Conservation (phyloP, 2,329 filamentous ascomycete genomes). For the Berkeleyomyces basicola region DNA sequence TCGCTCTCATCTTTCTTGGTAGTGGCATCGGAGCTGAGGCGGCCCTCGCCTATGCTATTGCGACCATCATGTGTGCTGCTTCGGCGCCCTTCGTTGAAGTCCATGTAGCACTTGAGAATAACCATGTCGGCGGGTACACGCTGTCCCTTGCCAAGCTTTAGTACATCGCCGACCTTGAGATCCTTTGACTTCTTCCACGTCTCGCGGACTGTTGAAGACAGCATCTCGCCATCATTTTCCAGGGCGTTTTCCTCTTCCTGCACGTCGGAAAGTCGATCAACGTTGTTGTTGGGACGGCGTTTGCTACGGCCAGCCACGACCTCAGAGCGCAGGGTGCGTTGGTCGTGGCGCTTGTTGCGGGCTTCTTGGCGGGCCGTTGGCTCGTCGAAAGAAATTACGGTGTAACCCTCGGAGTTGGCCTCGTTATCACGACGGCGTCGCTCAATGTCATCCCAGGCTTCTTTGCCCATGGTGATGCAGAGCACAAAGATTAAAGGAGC, state of each 20-base stretch:
- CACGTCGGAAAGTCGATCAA: conserved; percentile 40
- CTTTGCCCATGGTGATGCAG: conserved; percentile 82
- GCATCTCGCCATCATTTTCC: conserved; percentile 27
- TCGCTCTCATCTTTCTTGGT: conserved; percentile 21
- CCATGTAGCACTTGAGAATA: conserved; percentile 59
- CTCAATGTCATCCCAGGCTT: conserved; percentile 85
- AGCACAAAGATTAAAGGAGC: conserved; percentile 85
- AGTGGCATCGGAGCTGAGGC: conserved; percentile 16
- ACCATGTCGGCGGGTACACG: conserved; percentile 88
- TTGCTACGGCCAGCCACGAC: conserved; percentile 16
- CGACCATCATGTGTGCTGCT: no score
- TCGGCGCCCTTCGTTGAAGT: not conserved
- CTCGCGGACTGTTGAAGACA: conserved; percentile 42
- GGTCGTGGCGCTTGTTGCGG: conserved; percentile 15
- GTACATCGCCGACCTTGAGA: conserved; percentile 84
- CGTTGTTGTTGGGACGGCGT: conserved; percentile 15
- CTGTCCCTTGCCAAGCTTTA: conserved; percentile 83
- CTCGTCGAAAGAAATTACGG: conserved; percentile 55
- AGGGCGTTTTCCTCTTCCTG: conserved; percentile 48
- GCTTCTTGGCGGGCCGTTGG: conserved; percentile 23
- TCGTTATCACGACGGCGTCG: conserved; percentile 76
- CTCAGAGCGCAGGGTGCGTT: conserved; percentile 28
- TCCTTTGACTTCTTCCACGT: conserved; percentile 69
- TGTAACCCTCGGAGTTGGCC: conserved; percentile 83
- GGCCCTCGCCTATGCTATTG: conserved; percentile 16